Conservation (phyloP, 1,284 basidiomycete genomes). For the Ganoderma leucocontextum region DNA sequence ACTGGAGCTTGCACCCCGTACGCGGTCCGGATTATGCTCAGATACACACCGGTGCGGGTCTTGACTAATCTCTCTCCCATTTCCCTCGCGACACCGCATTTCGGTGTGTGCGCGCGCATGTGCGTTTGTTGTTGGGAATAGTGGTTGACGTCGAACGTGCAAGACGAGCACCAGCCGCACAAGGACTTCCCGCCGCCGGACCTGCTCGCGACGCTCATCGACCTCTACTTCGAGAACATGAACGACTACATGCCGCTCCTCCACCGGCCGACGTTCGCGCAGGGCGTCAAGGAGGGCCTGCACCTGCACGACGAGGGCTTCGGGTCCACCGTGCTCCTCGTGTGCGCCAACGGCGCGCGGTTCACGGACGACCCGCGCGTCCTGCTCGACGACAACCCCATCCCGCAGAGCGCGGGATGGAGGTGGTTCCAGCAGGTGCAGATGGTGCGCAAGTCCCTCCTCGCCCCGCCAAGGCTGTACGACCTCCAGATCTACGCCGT, state of each 20-base stretch:
- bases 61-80: slow-evolving; percentile 2
- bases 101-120: too few relatives aligned
- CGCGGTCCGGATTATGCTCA: slow-evolving; percentile 19
- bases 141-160: slow-evolving; percentile 45
- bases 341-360: slow-evolving; percentile 80
- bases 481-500: slow-evolving; percentile 72
- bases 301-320: slow-evolving; percentile 70
- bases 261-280: slow-evolving; percentile 80
- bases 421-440: slow-evolving; percentile 75
- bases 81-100: neutral
- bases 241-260: slow-evolving; percentile 78
- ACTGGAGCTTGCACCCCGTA: slow-evolving; percentile 43
- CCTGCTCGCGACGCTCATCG: slow-evolving; percentile 67
- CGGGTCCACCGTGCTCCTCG: slow-evolving; percentile 72
- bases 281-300: slow-evolving; percentile 61
- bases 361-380: slow-evolving; percentile 76
- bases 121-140: slow-evolving; percentile 18
- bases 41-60: slow-evolving; percentile 1
- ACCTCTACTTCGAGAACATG: slow-evolving; percentile 71
- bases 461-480: slow-evolving; percentile 66
- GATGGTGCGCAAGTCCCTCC: slow-evolving; percentile 62
- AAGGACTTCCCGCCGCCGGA: slow-evolving; percentile 67
- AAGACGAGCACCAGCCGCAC: slow-evolving; percentile 41
- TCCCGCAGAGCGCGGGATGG: slow-evolving; percentile 76
- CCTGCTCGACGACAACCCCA: slow-evolving; percentile 53